Conservation (phyloP, 139 green algal species). For the Deuterostichococcus epilithicus region DNA sequence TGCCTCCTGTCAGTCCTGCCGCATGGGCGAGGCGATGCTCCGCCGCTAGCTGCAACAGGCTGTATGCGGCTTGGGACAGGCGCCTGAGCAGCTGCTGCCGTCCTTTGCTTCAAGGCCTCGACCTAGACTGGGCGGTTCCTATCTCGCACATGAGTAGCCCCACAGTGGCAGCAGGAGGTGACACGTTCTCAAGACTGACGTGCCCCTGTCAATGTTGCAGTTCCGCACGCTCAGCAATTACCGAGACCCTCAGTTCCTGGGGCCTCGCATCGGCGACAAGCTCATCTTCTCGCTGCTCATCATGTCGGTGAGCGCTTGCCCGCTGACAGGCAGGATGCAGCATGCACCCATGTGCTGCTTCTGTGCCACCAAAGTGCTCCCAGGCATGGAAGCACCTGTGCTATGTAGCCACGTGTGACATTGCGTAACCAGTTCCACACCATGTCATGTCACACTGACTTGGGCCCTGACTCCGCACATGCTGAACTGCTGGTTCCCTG, state of each 20-base stretch:
- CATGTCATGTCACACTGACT: too few relatives aligned
- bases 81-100: neutral
- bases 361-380: too few relatives aligned
- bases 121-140: neutral
- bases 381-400: conserved; percentile 4
- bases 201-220: conserved; percentile 29
- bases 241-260: conserved; percentile 51
- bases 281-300: conserved; percentile 52
- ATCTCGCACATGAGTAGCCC: too few relatives aligned
- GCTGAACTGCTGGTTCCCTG: too few relatives aligned
- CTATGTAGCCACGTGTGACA: neutral
- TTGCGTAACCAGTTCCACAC: too few relatives aligned
- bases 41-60: neutral
- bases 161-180: conserved; percentile 27
- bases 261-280: conserved; percentile 74
- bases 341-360: neutral
- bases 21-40: neutral
- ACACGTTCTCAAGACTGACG: conserved; percentile 11
- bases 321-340: neutral
- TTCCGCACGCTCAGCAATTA: conserved; percentile 74
- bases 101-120: neutral
- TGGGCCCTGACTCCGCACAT: too few relatives aligned
- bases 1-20: neutral
- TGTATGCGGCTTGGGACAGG: neutral
- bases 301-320: conserved; percentile 65